Evolutionary conservation across 345 rosid genomes (phyloP).

Genomic region (Populus ilicifolia): DNA sequence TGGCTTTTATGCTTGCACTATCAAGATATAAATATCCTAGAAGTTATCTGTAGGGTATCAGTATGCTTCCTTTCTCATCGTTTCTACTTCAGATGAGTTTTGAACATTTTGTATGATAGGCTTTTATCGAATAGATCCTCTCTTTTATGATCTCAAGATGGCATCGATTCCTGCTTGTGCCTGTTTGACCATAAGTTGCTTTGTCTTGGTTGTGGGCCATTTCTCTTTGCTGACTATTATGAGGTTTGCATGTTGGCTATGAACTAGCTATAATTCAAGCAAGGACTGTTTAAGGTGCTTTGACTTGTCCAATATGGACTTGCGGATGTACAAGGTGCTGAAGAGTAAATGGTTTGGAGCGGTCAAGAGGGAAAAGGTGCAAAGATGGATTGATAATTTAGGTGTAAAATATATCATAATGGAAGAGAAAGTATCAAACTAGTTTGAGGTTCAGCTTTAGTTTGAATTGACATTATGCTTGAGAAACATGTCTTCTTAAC

Average conservation of each 20-base stretch:
- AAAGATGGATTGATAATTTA: no score
- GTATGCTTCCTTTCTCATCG: not conserved
- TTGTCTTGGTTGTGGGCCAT: not conserved
- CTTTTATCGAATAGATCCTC: not conserved
- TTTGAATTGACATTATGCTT: no score
- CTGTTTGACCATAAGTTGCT: not conserved
- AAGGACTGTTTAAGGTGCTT: not conserved
- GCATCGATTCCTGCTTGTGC: not conserved
- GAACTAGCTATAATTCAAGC: not conserved
- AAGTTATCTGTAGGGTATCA: not conserved
- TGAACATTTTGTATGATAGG: not conserved
- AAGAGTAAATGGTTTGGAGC: not conserved
- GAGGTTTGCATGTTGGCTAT: not conserved
- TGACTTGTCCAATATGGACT: not conserved
- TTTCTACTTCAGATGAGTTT: not conserved
- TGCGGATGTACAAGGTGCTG: not conserved
- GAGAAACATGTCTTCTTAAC: no score
- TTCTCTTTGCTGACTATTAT: not conserved
- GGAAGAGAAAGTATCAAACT: no score
- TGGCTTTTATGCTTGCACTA: not conserved
- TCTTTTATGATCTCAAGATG: not conserved
- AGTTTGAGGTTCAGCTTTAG: no score
- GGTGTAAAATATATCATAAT: no score
- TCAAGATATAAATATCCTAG: not conserved
- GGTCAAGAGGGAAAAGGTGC: not conserved